Percentiles rank a stretch among this genome's conserved stretches.
These are phyloP conservation scores for Eutypa lata DNA, from an alignment of 2,329 filamentous ascomycete species.

Conservation along the genomic window DNA sequence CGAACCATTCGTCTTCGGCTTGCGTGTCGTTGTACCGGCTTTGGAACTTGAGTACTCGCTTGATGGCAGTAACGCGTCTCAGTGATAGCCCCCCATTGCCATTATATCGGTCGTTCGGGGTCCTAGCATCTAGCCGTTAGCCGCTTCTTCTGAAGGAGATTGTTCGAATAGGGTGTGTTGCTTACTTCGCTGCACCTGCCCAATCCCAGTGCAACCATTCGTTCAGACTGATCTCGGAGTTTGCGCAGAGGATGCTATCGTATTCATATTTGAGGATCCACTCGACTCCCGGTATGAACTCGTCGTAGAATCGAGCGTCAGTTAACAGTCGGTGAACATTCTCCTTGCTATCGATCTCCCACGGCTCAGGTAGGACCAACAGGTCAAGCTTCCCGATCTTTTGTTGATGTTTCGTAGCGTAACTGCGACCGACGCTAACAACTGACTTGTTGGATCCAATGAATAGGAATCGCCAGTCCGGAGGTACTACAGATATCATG, in stretches of 20 bases:
- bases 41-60: slow-evolving; percentile 46
- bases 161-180: too few species aligned
- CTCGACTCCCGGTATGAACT: slow-evolving; percentile 47
- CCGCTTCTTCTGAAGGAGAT: too few species aligned
- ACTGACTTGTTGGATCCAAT: slow-evolving; percentile 48
- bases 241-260: slow-evolving; percentile 56
- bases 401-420: slow-evolving; percentile 46
- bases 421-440: slow-evolving; percentile 40
- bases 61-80: slow-evolving; percentile 49
- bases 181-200: slow-evolving; percentile 49
- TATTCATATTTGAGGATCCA: slow-evolving; percentile 54
- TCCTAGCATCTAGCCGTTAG: too few species aligned
- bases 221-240: slow-evolving; percentile 48
- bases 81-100: slow-evolving; percentile 54
- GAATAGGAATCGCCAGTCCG: slow-evolving; percentile 54
- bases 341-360: slow-evolving; percentile 45
- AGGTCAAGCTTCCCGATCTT: slow-evolving; percentile 50
- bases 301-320: slow-evolving; percentile 49
- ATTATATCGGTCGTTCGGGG: slow-evolving; percentile 40
- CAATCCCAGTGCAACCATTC: slow-evolving; percentile 54
- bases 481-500: slow-evolving; percentile 50
- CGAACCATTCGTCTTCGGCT: slow-evolving; percentile 56
- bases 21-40: slow-evolving; percentile 46
- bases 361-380: slow-evolving; percentile 44
- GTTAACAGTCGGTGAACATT: slow-evolving; percentile 47